Evolutionary conservation across 202 grass and related monocot genomes (phyloP).

Genomic region (Eragrostis tef): DNA sequence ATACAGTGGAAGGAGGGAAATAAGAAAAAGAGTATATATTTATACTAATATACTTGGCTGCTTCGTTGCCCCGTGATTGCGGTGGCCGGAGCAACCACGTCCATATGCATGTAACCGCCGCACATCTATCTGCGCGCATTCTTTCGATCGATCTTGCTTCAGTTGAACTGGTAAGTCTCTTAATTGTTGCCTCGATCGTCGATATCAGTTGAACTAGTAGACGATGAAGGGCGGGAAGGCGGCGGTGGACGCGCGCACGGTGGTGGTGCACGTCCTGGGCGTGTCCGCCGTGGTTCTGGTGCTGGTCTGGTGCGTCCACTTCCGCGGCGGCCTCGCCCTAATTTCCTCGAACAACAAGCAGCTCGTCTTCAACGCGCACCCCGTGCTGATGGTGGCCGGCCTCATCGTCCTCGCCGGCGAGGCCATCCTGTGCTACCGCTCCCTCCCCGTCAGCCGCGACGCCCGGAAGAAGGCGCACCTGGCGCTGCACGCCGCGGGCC

Average conservation of each 20-base stretch:
- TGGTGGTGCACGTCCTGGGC: constrained; percentile 54
- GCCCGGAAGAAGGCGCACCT: constrained; percentile 65
- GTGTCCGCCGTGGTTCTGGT: constrained; percentile 59
- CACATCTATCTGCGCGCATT: not conserved
- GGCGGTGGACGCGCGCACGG: constrained; percentile 8
- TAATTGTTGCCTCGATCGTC: no score
- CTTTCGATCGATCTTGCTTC: not conserved
- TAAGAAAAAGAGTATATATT: no score
- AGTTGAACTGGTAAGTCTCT: no score
- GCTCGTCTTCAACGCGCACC: constrained; percentile 85
- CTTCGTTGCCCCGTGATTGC: not conserved
- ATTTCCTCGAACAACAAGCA: constrained; percentile 47
- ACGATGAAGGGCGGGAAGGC: not conserved
- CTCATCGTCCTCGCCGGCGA: constrained; percentile 66
- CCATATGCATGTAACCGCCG: constrained; percentile 11
- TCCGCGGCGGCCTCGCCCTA: constrained; percentile 72
- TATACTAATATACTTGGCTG: no score
- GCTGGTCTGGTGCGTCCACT: constrained; percentile 72
- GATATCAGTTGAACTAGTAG: no score
- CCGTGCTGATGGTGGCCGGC: constrained; percentile 76
- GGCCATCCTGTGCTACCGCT: constrained; percentile 70
- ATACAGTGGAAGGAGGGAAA: not conserved
- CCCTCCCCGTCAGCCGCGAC: constrained; percentile 48
- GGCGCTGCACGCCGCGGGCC: constrained; percentile 58
- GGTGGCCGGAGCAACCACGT: constrained; percentile 28